Percentiles rank a stretch among this genome's conserved stretches.
Evolutionary conservation across 371 early-diverging fungal species (phyloP).

Genomic region (Apophysomyces variabilis): DNA sequence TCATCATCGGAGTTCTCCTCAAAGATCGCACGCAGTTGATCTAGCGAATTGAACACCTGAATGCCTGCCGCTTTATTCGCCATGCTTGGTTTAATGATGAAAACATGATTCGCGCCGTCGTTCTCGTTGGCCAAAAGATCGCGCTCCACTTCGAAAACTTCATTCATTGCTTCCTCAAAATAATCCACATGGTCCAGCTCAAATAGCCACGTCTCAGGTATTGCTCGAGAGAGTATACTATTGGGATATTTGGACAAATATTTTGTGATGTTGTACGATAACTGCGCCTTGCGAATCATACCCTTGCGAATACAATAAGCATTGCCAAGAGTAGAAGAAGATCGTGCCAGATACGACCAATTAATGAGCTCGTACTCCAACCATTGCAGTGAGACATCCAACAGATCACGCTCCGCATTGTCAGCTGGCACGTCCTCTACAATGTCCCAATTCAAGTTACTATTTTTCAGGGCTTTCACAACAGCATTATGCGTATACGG

Average conservation of each 20-base stretch:
- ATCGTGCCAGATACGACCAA: constrained; percentile 50
- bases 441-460: constrained; percentile 34
- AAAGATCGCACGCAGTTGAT: constrained; percentile 53
- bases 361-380: constrained; percentile 71
- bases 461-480: constrained; percentile 34
- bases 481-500: constrained; percentile 49
- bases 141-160: constrained; percentile 69
- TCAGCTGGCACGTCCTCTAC: constrained; percentile 23
- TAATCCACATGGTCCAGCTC: constrained; percentile 76
- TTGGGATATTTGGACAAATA: constrained; percentile 63
- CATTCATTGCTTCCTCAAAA: constrained; percentile 74
- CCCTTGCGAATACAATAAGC: constrained; percentile 76
- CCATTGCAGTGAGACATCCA: constrained; percentile 57
- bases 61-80: constrained; percentile 74
- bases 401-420: constrained; percentile 23
- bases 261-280: constrained; percentile 63
- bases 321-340: constrained; percentile 40
- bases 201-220: constrained; percentile 73
- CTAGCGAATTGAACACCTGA: constrained; percentile 65
- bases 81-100: constrained; percentile 75
- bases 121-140: constrained; percentile 54
- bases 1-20: constrained; percentile 42
- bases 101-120: constrained; percentile 32
- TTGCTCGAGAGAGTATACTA: constrained; percentile 53
- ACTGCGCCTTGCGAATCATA: constrained; percentile 70